phyloP scores from a whole-genome alignment of 2,329 filamentous ascomycete genomes.

The Alternaria panax region DNA sequence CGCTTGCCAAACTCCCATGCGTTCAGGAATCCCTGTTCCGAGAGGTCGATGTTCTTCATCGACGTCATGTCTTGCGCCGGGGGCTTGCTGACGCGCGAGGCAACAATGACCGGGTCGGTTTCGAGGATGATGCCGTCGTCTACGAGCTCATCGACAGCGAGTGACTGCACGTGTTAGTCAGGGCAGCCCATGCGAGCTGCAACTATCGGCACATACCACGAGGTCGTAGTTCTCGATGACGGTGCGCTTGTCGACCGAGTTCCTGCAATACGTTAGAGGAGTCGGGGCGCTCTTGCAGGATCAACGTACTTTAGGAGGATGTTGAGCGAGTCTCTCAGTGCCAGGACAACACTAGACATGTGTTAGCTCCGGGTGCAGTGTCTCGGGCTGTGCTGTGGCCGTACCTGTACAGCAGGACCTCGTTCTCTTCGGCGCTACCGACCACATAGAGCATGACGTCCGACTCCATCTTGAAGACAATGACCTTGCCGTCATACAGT shows the following conservation, averaged over 20 bases:
- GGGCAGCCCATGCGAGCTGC: background rate
- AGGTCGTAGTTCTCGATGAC: slow-evolving; percentile 99
- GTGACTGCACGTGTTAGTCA: slow-evolving; percentile 81
- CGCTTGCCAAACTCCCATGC: slow-evolving; percentile 92
- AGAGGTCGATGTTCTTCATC: slow-evolving; percentile 92
- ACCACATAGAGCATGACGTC: slow-evolving; percentile 98
- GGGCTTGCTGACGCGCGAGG: slow-evolving; percentile 89
- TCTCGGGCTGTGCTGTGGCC: background rate
- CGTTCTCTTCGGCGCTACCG: slow-evolving; percentile 89
- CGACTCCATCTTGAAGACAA: slow-evolving; percentile 97
- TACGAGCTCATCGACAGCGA: slow-evolving; percentile 85
- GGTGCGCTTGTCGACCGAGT: slow-evolving; percentile 95
- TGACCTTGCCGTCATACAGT: slow-evolving; percentile 93
- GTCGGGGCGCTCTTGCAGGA: background rate
- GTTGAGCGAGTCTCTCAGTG: slow-evolving; percentile 87
- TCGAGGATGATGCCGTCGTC: slow-evolving; percentile 86
- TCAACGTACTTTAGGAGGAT: slow-evolving; percentile 85
- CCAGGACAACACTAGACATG: slow-evolving; percentile 76
- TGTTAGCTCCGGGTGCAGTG: slow-evolving; percentile 16
- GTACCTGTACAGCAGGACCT: slow-evolving; percentile 85
- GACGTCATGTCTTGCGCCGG: slow-evolving; percentile 87
- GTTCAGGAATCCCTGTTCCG: slow-evolving; percentile 94
- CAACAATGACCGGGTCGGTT: slow-evolving; percentile 93
- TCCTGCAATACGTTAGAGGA: slow-evolving; percentile 61
- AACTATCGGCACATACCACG: slow-evolving; percentile 56